A percentile compares a stretch with the other conserved stretches of the same genome.
These are phyloP conservation scores for Azolla pinnata DNA, from an alignment of 75 land plant species.

Conservation along the genomic window DNA sequence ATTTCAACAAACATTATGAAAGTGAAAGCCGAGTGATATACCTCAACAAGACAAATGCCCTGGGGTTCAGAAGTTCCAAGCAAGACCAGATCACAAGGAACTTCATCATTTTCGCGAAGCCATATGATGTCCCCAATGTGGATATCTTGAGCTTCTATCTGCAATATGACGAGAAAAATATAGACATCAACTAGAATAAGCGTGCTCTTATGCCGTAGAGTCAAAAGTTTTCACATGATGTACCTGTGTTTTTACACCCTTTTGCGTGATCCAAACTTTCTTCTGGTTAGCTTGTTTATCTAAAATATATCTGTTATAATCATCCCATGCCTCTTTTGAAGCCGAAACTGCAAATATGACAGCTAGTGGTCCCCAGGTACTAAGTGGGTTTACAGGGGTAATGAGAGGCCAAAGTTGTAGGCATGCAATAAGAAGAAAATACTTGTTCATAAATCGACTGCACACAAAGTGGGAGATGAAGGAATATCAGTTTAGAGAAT, in stretches of 20 bases:
- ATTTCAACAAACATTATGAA: not conserved
- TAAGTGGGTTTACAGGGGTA: constrained; percentile 96
- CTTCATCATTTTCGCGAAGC: constrained; percentile 96
- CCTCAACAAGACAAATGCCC: constrained; percentile 83
- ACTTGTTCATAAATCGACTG: constrained; percentile 99
- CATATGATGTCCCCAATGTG: constrained; percentile 83
- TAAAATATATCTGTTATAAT: constrained; percentile 76
- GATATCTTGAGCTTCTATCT: constrained; percentile 93
- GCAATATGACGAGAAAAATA: constrained; percentile 4
- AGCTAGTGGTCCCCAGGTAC: constrained; percentile 95
- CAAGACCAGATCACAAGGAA: constrained; percentile 92
- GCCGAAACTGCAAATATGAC: constrained; percentile 92
- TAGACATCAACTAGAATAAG: too few species aligned
- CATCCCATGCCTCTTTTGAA: constrained; percentile 97
- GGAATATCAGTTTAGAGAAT: not conserved
- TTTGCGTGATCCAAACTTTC: constrained; percentile 77
- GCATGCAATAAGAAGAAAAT: constrained; percentile 84
- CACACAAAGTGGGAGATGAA: constrained; percentile 9
- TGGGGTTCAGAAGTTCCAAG: constrained; percentile 83
- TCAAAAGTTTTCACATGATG: constrained; percentile 4
- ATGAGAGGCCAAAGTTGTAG: constrained; percentile 95
- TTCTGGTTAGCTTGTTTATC: constrained; percentile 95
- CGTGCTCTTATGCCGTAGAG: not conserved
- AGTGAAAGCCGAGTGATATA: constrained; percentile 9
- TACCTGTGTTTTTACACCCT: constrained; percentile 70